Percentiles rank a stretch among this genome's conserved stretches.
These are phyloP conservation scores for Sclerotinia borealis DNA, from an alignment of 2,329 filamentous ascomycete species.

Conservation along the genomic window DNA sequence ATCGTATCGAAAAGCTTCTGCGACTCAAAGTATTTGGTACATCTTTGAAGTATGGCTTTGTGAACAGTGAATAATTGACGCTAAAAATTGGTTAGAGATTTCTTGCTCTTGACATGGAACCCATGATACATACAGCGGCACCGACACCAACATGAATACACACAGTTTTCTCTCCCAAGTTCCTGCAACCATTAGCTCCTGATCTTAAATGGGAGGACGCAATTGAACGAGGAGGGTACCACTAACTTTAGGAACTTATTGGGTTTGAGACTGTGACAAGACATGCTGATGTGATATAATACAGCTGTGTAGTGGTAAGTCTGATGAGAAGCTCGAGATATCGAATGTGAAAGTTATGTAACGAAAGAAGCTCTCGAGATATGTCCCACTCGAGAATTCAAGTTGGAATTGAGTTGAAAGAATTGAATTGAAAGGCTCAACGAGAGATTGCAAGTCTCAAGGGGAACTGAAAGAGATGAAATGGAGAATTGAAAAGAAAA, in stretches of 20 bases:
- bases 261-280: conserved; percentile 17
- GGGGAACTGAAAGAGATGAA: not conserved
- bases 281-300: not conserved
- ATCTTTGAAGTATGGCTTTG: conserved; percentile 14
- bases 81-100: not conserved
- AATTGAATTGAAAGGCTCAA: no score
- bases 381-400: not conserved
- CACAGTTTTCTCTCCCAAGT: conserved; percentile 3
- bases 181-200: not conserved
- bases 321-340: no score
- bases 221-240: not conserved
- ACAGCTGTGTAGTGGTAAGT: not conserved
- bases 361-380: no score
- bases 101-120: not conserved
- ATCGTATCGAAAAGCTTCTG: conserved; percentile 5
- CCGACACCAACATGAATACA: conserved; percentile 1
- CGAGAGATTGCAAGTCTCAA: not conserved
- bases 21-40: conserved; percentile 15
- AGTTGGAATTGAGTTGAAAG: no score
- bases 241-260: conserved; percentile 13
- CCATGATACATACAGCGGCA: conserved; percentile 4
- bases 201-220: not conserved
- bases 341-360: not conserved
- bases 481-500: not conserved
- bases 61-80: conserved; percentile 16